Base-by-base conservation (phyloP, 805 yeast species). In the Kregervanrija fluxuum region DNA sequence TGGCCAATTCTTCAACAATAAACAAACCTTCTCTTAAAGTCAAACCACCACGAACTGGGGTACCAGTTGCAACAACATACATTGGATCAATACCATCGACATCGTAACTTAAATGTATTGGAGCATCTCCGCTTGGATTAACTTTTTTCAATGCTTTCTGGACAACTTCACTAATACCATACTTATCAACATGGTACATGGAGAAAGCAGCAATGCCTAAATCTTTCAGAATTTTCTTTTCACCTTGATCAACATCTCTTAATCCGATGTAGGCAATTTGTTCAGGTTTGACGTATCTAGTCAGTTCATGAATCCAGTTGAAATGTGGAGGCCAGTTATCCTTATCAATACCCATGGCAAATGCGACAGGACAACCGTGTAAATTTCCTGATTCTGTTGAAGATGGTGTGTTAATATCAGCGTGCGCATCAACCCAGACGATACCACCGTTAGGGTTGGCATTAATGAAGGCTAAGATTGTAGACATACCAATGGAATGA, bases 341-440 rank as follows among this genome's bases (percentile, higher is more conserved):
- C 43, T 67, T 63, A 52, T 85, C 87, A 43, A 90, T 69, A 2
- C 97, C 97, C 77, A 89, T 71, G 45, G 91, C 70, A 61, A 93
- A 93, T 3, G 96, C 79, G 33, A 91, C 88, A 2, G 99, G 99
- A 63, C 97, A 90, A 5, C 99, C 99, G 64, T 91, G 99, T 55
- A 91, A 71, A 64, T 91, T 93, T 36, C 98, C 98, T 8, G 91
- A 79, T 30, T 75, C 83, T 2, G 97, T 81, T 8, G 88, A 79
- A 33, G 72, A 70, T 10, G 96, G 86, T 1, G 97, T 84, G 70
- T 93, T 93, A 61, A 93, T 83, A 64, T 91, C 99, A 14, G 98
- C 96, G 64, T 91, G 99, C 0, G 99, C 99, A 66, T 91, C 99
- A 55, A 91, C 83, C 99, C 99, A 91, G 50, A 91, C 62, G 35